Conservation (phyloP, 2,329 filamentous ascomycete species). For the Cryphonectria nitschkei region DNA sequence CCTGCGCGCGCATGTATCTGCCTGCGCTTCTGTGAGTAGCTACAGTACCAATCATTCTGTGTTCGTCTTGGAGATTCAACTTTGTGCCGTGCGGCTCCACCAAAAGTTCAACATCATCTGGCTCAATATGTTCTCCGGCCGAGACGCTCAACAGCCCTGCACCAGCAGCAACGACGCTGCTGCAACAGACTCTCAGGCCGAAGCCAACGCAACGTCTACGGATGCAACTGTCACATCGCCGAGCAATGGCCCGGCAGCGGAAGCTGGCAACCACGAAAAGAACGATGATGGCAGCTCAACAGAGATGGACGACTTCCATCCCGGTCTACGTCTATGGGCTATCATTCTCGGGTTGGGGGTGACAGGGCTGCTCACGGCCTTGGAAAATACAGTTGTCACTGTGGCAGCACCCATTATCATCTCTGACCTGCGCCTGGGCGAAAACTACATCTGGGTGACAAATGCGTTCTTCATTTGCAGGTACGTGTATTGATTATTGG, state of each 20-base stretch:
- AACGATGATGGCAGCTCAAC: not conserved
- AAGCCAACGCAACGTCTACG: not conserved
- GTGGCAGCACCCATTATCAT: conserved; percentile 36
- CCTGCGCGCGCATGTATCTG: not conserved
- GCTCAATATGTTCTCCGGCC: not conserved
- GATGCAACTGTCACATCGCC: not conserved
- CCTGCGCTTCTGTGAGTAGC: not conserved
- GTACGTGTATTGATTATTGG: not conserved
- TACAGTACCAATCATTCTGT: not conserved
- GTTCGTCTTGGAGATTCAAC: not conserved
- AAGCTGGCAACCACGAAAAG: not conserved
- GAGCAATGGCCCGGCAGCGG: not conserved
- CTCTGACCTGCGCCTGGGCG: conserved; percentile 32
- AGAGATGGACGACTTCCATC: not conserved
- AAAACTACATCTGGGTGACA: conserved; percentile 36
- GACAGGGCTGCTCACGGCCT: conserved; percentile 31
- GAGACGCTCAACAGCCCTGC: not conserved
- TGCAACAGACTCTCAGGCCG: not conserved
- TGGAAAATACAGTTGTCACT: conserved; percentile 36
- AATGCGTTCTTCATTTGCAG: conserved; percentile 34
- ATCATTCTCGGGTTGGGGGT: conserved; percentile 24
- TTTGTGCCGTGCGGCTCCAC: not conserved
- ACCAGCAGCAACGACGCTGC: not conserved
- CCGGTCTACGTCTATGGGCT: not conserved
- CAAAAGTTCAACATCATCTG: not conserved